Evolutionary conservation across 1,284 basidiomycete species (phyloP).

Genomic region (Cryptococcus sp.): DNA sequence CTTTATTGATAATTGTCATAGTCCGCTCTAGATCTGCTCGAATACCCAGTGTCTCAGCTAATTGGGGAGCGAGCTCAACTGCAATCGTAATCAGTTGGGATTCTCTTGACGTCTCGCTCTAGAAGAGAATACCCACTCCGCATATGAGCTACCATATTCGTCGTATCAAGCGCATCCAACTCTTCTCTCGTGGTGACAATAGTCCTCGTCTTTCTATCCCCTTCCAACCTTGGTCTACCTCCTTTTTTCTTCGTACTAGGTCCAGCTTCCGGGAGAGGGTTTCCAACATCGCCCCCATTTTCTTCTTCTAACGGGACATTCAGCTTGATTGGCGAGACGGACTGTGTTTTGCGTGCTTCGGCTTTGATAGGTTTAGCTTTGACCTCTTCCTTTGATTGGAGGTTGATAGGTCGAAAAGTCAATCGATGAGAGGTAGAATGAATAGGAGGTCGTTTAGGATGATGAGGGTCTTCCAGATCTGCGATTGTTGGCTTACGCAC

Average conservation of each 20-base stretch:
- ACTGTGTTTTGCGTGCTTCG: no score
- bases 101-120: no score
- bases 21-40: background rate
- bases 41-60: background rate
- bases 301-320: no score
- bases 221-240: background rate
- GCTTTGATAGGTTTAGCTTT: no score
- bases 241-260: background rate
- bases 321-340: no score
- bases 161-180: background rate
- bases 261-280: background rate
- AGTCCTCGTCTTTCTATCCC: background rate
- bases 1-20: background rate
- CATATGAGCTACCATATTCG: background rate
- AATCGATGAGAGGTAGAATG: conserved; percentile 15
- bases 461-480: conserved; percentile 23
- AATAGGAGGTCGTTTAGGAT: conserved; percentile 13
- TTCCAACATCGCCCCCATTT: no score
- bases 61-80: background rate
- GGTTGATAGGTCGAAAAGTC: conserved; percentile 15
- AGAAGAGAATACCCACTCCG: background rate
- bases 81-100: no score
- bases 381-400: background rate
- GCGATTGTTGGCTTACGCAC: background rate
- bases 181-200: background rate